Conservation (phyloP, 1,139 yeast species). For the Geotrichum australiense region DNA sequence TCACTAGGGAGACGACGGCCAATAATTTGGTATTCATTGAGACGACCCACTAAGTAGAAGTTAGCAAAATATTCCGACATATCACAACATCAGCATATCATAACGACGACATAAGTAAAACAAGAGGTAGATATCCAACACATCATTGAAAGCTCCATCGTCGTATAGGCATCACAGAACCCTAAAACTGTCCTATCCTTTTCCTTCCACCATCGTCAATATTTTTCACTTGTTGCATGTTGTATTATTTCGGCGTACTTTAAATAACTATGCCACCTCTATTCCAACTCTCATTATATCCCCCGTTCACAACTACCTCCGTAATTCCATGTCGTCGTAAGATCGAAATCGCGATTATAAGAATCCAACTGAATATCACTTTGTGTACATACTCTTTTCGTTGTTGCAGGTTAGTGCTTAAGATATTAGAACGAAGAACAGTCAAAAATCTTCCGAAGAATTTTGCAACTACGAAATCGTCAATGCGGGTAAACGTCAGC, state of each 20-base stretch:
- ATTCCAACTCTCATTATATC: background rate
- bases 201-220: background rate
- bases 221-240: no score
- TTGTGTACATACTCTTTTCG: constrained; percentile 16
- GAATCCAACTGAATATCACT: background rate
- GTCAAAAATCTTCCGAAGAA: constrained; percentile 10
- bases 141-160: background rate
- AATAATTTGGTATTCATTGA: constrained; percentile 98
- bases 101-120: background rate
- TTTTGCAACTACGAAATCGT: constrained; percentile 8
- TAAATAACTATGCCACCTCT: background rate
- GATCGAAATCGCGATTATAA: no score
- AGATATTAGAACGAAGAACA: constrained; percentile 13
- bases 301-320: background rate
- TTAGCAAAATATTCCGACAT: constrained; percentile 1
- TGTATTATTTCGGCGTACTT: no score
- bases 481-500: constrained; percentile 8
- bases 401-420: constrained; percentile 14
- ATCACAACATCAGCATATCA: background rate
- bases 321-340: background rate
- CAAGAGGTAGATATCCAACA: background rate
- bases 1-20: constrained; percentile 99
- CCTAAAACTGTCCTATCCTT: background rate
- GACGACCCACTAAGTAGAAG: constrained; percentile 46
- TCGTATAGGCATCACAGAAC: background rate